A percentile compares a stretch with the other conserved stretches of the same genome.
These are phyloP conservation scores for Claviceps cyperi DNA, from an alignment of 2,329 filamentous ascomycete genomes.

Conservation along the genomic window DNA sequence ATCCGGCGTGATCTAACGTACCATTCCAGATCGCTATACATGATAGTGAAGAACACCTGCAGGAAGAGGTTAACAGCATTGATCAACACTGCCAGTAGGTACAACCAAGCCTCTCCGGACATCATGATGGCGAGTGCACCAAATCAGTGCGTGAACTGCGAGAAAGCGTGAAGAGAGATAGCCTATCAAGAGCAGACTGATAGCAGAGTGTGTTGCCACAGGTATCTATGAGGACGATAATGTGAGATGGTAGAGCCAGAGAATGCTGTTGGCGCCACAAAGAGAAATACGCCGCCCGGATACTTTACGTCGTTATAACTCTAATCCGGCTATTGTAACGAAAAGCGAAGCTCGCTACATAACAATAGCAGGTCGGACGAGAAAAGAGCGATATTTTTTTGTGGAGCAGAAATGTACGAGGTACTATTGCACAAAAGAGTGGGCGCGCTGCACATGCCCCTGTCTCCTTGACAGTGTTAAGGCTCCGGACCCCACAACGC, in stretches of 20 bases:
- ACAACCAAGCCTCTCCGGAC: conserved; percentile 98
- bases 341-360: background rate
- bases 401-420: conserved; percentile 2
- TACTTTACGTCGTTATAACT: background rate
- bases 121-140: conserved; percentile 34
- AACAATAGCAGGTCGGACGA: background rate
- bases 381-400: conserved; percentile 5
- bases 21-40: conserved; percentile 99
- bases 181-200: background rate
- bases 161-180: background rate
- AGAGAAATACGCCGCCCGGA: background rate
- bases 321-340: background rate
- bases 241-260: background rate
- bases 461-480: too few relatives aligned
- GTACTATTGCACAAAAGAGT: too few relatives aligned
- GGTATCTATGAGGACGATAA: background rate
- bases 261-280: background rate
- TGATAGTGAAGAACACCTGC: conserved; percentile 99
- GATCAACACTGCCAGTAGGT: conserved; percentile 93
- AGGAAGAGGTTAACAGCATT: conserved; percentile 99
- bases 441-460: too few relatives aligned
- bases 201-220: background rate
- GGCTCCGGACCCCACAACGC: too few relatives aligned
- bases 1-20: conserved; percentile 32
- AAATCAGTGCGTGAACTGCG: background rate